Conservation (phyloP, 2,329 filamentous ascomycete genomes). For the Phialemonium atrogriseum region DNA sequence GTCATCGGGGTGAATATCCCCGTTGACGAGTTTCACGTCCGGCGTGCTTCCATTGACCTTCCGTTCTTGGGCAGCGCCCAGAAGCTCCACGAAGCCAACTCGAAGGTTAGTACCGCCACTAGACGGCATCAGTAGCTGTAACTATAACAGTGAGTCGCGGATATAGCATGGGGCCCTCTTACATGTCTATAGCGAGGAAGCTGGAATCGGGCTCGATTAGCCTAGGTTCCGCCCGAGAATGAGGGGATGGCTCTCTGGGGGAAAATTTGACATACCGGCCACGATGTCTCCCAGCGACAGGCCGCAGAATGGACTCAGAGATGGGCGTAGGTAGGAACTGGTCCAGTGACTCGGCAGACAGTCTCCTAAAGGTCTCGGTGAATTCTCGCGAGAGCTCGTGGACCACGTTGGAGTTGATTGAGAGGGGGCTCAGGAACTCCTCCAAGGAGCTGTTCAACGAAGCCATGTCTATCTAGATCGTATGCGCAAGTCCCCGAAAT, state of each 20-base stretch:
- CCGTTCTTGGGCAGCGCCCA: slow-evolving; percentile 24
- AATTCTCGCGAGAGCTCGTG: slow-evolving; percentile 40
- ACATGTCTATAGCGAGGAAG: slow-evolving; percentile 59
- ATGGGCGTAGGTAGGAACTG: slow-evolving; percentile 57
- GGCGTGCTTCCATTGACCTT: slow-evolving; percentile 12
- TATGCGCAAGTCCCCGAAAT: too few relatives aligned
- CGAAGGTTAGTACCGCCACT: slow-evolving; percentile 62
- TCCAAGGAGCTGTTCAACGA: slow-evolving; percentile 16
- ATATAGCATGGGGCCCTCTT: slow-evolving; percentile 21
- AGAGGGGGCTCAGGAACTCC: slow-evolving; percentile 43
- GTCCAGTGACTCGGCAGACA: slow-evolving; percentile 43
- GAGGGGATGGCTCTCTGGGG: neutral
- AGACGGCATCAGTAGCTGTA: slow-evolving; percentile 16
- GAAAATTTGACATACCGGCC: slow-evolving; percentile 34
- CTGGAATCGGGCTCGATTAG: slow-evolving; percentile 22
- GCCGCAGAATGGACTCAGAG: slow-evolving; percentile 48
- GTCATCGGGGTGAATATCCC: neutral
- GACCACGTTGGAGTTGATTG: slow-evolving; percentile 36
- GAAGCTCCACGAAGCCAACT: slow-evolving; percentile 58
- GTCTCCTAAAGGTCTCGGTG: slow-evolving; percentile 33
- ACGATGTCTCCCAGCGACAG: slow-evolving; percentile 28
- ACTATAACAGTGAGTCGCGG: slow-evolving; percentile 21
- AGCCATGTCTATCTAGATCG: slow-evolving; percentile 1
- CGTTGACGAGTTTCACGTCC: too few relatives aligned
- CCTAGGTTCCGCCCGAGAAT: neutral